Base-by-base conservation (phyloP, 345 rosid genomes). In the Salix suchowensis region DNA sequence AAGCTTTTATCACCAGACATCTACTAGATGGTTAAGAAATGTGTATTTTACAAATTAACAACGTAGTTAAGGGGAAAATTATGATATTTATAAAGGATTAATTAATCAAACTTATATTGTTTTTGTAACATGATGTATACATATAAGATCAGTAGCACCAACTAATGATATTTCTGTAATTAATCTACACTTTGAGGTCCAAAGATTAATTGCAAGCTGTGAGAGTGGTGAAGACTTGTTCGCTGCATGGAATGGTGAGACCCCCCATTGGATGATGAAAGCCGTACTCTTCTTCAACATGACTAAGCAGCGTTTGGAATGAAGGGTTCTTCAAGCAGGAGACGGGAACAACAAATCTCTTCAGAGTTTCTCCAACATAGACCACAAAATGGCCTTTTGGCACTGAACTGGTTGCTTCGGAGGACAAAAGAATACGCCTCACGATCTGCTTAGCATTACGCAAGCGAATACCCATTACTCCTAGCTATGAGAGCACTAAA, bases 241-340 rank as follows among this genome's bases (percentile, higher is more conserved):
- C 79, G n/a, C 46, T 44, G 62, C 79, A 69, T 28, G 74, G 80
- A 37, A 71, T 77, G 10, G 80, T 77, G 10, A 71, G 75, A 8
- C 65, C 80, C 50, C 74, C 75, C 80, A 64, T 64, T 50, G 75
- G 75, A 71, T 77, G 75, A 71, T 64, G 24, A 39, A 71, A 77
- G 21, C 80, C 65, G 24, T 71, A 77, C 55, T 71, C 80, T 50
- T 77, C 80, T 52, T 71, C 75, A 2, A 34, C 66, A 2, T 23
- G 65, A 1, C 52, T 71, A n/a, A 77, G 71, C 70, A 64, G 65
- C 37, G 71, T 50, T 37, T 32, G 37, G 7, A 77, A 71, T 0
- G 36, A 36, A 14, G 80, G 80, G 19, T 64, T 74, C 14, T 34
- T 71, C 3, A 77, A 5, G 65, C 23, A 64, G 9, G 74, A 62